phyloP scores from a whole-genome alignment of 1,284 basidiomycete genomes.

The Melampsora americana region DNA sequence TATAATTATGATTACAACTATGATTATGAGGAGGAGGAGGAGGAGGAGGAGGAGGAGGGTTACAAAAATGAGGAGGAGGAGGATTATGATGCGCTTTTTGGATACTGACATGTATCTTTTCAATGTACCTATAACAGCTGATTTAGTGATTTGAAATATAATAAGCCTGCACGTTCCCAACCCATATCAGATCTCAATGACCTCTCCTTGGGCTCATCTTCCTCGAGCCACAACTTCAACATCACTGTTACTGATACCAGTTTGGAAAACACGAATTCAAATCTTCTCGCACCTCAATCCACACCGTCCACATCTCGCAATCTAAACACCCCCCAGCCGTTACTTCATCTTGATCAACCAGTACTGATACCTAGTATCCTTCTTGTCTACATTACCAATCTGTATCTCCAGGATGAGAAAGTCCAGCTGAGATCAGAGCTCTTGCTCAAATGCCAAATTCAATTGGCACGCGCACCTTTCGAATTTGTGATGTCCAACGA shows the following conservation, averaged over 20 bases:
- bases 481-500: constrained; percentile 36
- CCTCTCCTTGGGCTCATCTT: too few species aligned
- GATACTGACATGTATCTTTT: too few species aligned
- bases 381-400: neutral
- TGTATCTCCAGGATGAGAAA: constrained; percentile 24
- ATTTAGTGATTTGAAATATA: too few species aligned
- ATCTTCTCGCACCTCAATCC: neutral
- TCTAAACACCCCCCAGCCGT: neutral
- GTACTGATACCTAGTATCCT: neutral
- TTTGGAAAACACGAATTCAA: neutral
- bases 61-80: too few species aligned
- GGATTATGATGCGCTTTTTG: too few species aligned
- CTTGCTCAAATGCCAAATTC: constrained; percentile 24
- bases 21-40: too few species aligned
- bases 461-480: constrained; percentile 30
- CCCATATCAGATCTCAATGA: too few species aligned
- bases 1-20: too few species aligned
- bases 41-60: too few species aligned
- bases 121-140: too few species aligned
- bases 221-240: neutral
- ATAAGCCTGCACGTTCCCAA: neutral
- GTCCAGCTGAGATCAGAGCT: constrained; percentile 25
- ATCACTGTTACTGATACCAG: too few species aligned
- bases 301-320: neutral
- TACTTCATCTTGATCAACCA: neutral